Conservation (phyloP, 768 basidiomycete species). For the Terana coerulea region DNA sequence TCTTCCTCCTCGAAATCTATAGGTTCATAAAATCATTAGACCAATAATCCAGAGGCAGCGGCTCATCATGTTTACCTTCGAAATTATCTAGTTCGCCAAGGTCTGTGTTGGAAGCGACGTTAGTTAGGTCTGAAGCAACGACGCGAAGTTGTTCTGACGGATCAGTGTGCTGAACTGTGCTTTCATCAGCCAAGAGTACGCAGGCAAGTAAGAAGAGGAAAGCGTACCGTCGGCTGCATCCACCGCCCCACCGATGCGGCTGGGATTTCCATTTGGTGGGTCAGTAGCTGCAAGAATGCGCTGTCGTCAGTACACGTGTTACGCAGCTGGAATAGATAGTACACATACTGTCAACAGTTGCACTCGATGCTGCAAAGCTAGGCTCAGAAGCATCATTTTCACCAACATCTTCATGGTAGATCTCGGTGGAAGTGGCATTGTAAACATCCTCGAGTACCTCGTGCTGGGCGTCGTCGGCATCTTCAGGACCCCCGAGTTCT, state of each 20-base stretch:
- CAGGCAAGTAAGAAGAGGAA: too few relatives aligned
- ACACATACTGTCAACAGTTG: not conserved
- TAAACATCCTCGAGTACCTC: not conserved
- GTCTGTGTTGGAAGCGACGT: not conserved
- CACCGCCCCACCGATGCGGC: not conserved
- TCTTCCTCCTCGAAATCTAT: not conserved
- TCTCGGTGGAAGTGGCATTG: not conserved
- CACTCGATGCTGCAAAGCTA: not conserved
- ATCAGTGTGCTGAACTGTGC: too few relatives aligned
- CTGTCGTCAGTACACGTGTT: too few relatives aligned
- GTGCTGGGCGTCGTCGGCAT: conserved; percentile 41
- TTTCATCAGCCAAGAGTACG: too few relatives aligned
- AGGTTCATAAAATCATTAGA: not conserved
- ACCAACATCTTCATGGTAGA: not conserved
- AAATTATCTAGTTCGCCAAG: not conserved
- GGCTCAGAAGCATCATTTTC: not conserved
- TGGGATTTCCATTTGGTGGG: not conserved
- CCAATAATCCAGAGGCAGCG: too few relatives aligned
- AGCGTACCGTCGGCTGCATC: not conserved
- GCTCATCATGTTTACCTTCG: not conserved
- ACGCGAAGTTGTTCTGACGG: not conserved
- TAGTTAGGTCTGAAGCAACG: not conserved
- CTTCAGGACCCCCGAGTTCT: conserved; percentile 30
- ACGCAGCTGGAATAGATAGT: not conserved
- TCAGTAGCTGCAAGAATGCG: not conserved